Evolutionary conservation across 2,329 filamentous ascomycete species (phyloP).

Genomic region (Diplodia intermedia): DNA sequence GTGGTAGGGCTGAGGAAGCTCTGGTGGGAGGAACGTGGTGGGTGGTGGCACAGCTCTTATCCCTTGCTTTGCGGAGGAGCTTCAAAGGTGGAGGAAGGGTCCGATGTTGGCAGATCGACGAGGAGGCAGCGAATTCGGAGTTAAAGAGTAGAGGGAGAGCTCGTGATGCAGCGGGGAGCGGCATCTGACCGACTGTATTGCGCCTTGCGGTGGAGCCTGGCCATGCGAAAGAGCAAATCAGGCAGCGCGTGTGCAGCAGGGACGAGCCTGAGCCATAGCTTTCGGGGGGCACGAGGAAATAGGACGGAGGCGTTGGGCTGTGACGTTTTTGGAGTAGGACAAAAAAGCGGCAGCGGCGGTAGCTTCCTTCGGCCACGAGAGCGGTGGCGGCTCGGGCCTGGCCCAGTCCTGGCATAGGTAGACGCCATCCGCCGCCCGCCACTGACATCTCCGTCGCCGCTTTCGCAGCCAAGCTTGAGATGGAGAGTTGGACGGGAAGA

Average conservation of each 20-base stretch:
- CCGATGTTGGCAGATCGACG: too few relatives aligned
- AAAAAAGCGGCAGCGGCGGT: not conserved
- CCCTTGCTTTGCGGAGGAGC: constrained; percentile 9
- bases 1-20: not conserved
- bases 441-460: not conserved
- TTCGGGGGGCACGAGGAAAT: not conserved
- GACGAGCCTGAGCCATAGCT: not conserved
- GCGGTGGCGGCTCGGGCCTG: constrained; percentile 2
- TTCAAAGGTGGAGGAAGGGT: not conserved
- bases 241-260: not conserved
- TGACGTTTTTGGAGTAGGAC: constrained; percentile 8
- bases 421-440: constrained; percentile 6
- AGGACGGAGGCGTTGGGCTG: not conserved
- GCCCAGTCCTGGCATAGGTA: not conserved
- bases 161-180: not conserved
- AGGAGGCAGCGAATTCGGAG: not conserved
- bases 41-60: constrained; percentile 11
- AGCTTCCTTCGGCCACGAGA: not conserved
- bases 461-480: not conserved
- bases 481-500: too few relatives aligned
- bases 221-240: not conserved
- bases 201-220: constrained; percentile 4
- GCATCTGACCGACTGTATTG: constrained; percentile 17
- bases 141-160: constrained; percentile 1
- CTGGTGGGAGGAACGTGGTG: not conserved